Evolutionary conservation across 176 grass and related monocot species (phyloP).

Genomic region (Cenchrus fungigraminus): DNA sequence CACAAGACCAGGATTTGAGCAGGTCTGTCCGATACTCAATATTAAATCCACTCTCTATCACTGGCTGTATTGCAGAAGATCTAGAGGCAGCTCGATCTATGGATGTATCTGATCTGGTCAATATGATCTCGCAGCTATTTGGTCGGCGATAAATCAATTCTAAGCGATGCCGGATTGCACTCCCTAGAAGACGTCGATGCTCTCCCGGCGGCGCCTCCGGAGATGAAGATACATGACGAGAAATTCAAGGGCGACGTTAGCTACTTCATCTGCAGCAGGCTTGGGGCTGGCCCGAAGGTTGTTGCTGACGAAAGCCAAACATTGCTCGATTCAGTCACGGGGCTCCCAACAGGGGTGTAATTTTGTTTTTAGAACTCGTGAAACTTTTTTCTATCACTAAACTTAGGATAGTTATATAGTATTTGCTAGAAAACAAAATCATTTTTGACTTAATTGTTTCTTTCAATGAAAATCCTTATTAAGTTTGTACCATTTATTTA

Average conservation of each 20-base stretch:
- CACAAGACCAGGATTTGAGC: conserved; percentile 68
- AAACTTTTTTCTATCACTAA: no score
- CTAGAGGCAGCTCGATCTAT: not conserved
- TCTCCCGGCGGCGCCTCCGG: conserved; percentile 59
- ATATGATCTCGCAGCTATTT: conserved; percentile 60
- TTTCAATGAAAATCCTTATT: no score
- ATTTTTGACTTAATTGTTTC: no score
- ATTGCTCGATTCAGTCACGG: conserved; percentile 37
- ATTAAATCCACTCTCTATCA: not conserved
- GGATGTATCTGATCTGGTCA: conserved; percentile 23
- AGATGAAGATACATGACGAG: conserved; percentile 52
- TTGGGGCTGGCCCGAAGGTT: conserved; percentile 45
- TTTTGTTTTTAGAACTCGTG: no score
- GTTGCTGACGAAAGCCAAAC: conserved; percentile 29
- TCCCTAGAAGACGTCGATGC: conserved; percentile 68
- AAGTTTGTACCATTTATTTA: no score
- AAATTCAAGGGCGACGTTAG: conserved; percentile 47
- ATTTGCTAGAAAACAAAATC: no score
- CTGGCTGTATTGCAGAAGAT: not conserved
- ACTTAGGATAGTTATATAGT: no score
- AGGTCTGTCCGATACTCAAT: conserved; percentile 40
- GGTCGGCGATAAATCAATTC: conserved; percentile 82
- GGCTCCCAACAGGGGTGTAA: conserved; percentile 43
- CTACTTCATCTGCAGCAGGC: conserved; percentile 58
- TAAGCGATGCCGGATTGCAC: conserved; percentile 61